Conservation (phyloP, 1,284 basidiomycete genomes). For the Heterobasidion occidentale region DNA sequence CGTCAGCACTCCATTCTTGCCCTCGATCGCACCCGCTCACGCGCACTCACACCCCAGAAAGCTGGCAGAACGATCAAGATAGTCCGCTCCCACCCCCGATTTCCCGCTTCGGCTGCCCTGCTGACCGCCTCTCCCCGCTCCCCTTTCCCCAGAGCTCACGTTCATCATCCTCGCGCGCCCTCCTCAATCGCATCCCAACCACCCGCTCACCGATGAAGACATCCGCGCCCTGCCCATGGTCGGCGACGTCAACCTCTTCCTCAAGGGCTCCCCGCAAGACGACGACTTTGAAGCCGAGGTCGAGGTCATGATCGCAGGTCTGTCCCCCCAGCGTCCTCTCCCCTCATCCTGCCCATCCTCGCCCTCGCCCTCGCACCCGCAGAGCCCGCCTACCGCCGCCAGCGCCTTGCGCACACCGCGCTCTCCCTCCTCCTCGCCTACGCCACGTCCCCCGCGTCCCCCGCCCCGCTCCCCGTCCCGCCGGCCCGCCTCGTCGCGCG, state of each 20-base stretch:
- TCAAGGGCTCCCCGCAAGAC: slow-evolving; percentile 44
- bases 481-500: slow-evolving; percentile 41
- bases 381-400: slow-evolving; percentile 57
- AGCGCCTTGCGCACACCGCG: slow-evolving; percentile 61
- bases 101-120: slow-evolving; percentile 1
- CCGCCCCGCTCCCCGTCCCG: slow-evolving; percentile 27
- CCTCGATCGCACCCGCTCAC: background rate
- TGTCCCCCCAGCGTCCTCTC: slow-evolving; percentile 9
- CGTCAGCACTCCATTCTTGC: slow-evolving; percentile 35
- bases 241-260: slow-evolving; percentile 90
- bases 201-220: slow-evolving; percentile 11
- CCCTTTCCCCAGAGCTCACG: slow-evolving; percentile 61
- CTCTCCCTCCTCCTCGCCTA: slow-evolving; percentile 61
- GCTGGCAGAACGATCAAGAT: slow-evolving; percentile 85
- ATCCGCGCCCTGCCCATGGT: slow-evolving; percentile 61
- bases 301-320: slow-evolving; percentile 86
- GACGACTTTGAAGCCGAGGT: slow-evolving; percentile 49
- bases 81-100: slow-evolving; percentile 37
- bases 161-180: slow-evolving; percentile 75
- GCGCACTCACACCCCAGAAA: slow-evolving; percentile 34
- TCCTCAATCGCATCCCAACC: slow-evolving; percentile 17
- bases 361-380: background rate
- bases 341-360: slow-evolving; percentile 5
- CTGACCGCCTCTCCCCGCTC: background rate
- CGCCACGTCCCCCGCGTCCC: slow-evolving; percentile 30